These are phyloP conservation scores for Globisporangium cederbergense DNA, from an alignment of 352 stramenopile species.

Conservation along the genomic window DNA sequence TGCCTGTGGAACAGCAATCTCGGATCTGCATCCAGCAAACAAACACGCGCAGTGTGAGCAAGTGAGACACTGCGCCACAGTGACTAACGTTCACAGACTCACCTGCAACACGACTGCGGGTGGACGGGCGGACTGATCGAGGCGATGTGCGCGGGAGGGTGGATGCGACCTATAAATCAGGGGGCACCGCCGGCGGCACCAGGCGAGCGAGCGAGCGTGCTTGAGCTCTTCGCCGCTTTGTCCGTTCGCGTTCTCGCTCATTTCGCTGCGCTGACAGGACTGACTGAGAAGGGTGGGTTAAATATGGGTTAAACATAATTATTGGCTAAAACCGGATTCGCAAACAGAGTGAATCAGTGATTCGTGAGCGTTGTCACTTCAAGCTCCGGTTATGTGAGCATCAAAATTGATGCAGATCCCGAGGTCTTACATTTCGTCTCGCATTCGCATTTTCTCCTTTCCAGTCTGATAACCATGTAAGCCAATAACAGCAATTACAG, in stretches of 20 bases:
- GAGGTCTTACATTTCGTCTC: too few relatives aligned
- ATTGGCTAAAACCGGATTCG: too few relatives aligned
- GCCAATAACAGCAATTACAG: too few relatives aligned
- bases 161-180: conserved; percentile 12
- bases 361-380: too few relatives aligned
- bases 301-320: too few relatives aligned
- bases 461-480: too few relatives aligned
- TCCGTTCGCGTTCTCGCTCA: conserved; percentile 16
- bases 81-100: neutral
- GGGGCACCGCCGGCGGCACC: neutral
- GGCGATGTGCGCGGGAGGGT: neutral
- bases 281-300: too few relatives aligned
- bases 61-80: neutral
- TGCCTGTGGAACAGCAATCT: neutral
- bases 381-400: too few relatives aligned
- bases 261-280: neutral
- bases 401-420: too few relatives aligned
- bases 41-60: neutral
- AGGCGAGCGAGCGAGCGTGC: neutral
- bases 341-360: too few relatives aligned
- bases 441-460: too few relatives aligned
- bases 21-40: conserved; percentile 1
- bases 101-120: neutral
- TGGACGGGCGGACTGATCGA: neutral
- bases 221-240: conserved; percentile 13